Evolutionary conservation across 352 stramenopile genomes (phyloP).

Genomic region (Phytopythium boreale): DNA sequence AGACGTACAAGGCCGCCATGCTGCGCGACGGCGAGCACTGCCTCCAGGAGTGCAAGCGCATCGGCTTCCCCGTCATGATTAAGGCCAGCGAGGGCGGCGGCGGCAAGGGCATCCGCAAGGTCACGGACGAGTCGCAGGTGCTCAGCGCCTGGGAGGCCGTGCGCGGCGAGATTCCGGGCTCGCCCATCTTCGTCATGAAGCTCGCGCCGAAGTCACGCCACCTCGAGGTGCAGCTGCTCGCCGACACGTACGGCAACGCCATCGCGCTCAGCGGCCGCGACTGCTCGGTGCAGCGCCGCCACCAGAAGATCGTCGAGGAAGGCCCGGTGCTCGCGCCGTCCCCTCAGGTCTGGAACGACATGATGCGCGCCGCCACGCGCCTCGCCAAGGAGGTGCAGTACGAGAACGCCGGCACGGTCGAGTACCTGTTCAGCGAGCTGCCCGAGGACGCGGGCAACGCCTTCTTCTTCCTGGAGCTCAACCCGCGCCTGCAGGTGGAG

Average conservation of each 20-base stretch:
- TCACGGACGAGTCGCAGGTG: slow-evolving; percentile 90
- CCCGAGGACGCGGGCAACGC: slow-evolving; percentile 88
- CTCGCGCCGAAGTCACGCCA: slow-evolving; percentile 96
- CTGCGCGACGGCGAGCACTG: slow-evolving; percentile 92
- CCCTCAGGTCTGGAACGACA: slow-evolving; percentile 95
- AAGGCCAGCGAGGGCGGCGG: slow-evolving; percentile 99
- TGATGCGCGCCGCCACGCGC: slow-evolving; percentile 97
- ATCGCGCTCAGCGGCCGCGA: slow-evolving; percentile 99
- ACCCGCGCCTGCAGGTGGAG: slow-evolving; percentile 98
- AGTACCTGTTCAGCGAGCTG: slow-evolving; percentile 99
- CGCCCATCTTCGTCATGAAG: slow-evolving; percentile 99
- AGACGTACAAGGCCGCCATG: slow-evolving; percentile 93
- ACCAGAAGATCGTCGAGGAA: slow-evolving; percentile 99
- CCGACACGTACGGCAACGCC: slow-evolving; percentile 97
- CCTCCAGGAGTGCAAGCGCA: slow-evolving; percentile 89
- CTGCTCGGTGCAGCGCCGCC: slow-evolving; percentile 98
- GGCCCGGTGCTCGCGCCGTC: slow-evolving; percentile 93
- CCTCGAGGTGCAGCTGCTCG: slow-evolving; percentile 99
- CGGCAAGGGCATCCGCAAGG: slow-evolving; percentile 99
- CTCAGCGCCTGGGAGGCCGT: slow-evolving; percentile 95
- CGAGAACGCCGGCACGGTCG: slow-evolving; percentile 98
- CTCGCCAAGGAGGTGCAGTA: slow-evolving; percentile 99
- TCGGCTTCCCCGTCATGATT: slow-evolving; percentile 99
- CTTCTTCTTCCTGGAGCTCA: slow-evolving; percentile 99
- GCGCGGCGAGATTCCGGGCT: slow-evolving; percentile 97